Evolutionary conservation across 768 basidiomycete species (phyloP).

Genomic region (Sistotremastrum niveocremeum): DNA sequence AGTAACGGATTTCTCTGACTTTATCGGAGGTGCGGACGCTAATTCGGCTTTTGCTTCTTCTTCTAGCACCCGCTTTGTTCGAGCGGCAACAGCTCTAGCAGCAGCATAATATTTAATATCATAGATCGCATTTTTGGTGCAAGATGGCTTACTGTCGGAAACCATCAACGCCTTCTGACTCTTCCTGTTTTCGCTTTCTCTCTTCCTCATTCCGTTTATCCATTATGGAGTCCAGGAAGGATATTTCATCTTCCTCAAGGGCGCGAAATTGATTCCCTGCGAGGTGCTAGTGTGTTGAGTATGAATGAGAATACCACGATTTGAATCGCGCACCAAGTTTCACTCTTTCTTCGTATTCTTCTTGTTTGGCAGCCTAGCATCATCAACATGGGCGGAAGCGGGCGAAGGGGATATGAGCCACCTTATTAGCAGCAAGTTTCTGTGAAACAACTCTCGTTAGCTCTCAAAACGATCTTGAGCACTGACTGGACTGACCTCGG

Average conservation of each 20-base stretch:
- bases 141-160: constrained; percentile 53
- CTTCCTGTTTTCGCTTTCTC: constrained; percentile 54
- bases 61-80: constrained; percentile 25
- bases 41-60: constrained; percentile 10
- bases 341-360: constrained; percentile 87
- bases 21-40: constrained; percentile 7
- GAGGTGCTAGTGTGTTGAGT: constrained; percentile 3
- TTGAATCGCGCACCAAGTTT: constrained; percentile 38
- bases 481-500: constrained; percentile 49
- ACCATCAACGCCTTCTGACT: constrained; percentile 64
- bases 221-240: constrained; percentile 73
- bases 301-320: not conserved
- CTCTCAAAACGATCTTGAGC: not conserved
- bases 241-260: constrained; percentile 80
- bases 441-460: constrained; percentile 17
- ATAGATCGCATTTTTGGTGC: not conserved
- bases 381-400: not conserved
- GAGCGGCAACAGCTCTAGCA: constrained; percentile 56
- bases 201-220: constrained; percentile 69
- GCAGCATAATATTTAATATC: constrained; percentile 1
- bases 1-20: constrained; percentile 16
- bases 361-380: constrained; percentile 68
- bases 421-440: constrained; percentile 87
- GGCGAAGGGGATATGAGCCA: constrained; percentile 18
- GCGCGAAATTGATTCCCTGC: constrained; percentile 82